These are phyloP conservation scores for Solanum appendiculatum DNA, from an alignment of 257 asterid genomes.

Conservation along the genomic window DNA sequence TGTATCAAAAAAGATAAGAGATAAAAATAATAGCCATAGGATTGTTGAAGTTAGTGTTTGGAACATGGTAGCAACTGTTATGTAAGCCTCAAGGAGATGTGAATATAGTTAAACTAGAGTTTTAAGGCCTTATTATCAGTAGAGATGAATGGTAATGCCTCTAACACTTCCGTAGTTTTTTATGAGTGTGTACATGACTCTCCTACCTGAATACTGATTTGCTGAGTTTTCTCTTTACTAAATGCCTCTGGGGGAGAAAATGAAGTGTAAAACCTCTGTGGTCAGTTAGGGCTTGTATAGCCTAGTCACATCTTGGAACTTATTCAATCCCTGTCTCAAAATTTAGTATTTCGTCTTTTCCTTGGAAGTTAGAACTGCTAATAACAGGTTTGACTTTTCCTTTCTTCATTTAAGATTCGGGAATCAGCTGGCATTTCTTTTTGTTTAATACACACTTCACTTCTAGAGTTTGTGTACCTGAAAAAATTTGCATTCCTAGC, in stretches of 20 bases:
- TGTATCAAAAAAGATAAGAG: neutral
- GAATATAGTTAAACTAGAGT: neutral
- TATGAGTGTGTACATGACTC: neutral
- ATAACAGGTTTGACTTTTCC: neutral
- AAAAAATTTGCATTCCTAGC: neutral
- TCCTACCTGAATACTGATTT: neutral
- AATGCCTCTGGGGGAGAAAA: neutral
- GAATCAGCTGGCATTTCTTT: neutral
- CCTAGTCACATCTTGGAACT: neutral
- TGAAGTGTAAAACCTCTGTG: neutral
- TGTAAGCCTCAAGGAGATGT: neutral
- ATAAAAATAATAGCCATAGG: neutral
- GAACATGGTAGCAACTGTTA: neutral
- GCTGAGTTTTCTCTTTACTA: neutral
- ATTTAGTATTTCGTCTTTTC: neutral
- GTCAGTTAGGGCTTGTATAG: neutral
- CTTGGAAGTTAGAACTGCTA: neutral
- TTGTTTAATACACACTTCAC: neutral
- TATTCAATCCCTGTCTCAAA: neutral
- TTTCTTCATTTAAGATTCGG: neutral
- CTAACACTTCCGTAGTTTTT: neutral
- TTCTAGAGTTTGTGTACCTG: neutral
- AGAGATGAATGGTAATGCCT: neutral
- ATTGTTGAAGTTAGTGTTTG: neutral
- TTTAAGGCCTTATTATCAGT: neutral